Percentiles rank a stretch among this genome's conserved stretches.
These are phyloP conservation scores for Gossypium lobatum DNA, from an alignment of 441 rosid species.

Conservation along the genomic window DNA sequence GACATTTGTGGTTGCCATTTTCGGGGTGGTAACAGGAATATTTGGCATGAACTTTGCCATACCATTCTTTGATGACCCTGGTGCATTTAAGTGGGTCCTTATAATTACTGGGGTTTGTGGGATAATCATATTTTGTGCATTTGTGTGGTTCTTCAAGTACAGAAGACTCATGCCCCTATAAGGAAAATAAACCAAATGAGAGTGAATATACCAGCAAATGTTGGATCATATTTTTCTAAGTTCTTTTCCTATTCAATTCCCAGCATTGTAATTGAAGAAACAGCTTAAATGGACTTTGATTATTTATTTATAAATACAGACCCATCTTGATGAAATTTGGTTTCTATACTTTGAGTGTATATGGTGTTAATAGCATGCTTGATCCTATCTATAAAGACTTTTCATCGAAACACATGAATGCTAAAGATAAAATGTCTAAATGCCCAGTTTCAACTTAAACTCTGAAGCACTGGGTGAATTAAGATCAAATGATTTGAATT, in stretches of 20 bases:
- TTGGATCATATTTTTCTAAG: not conserved
- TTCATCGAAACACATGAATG: too few relatives aligned
- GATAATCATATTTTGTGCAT: constrained; percentile 56
- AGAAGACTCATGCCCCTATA: constrained; percentile 86
- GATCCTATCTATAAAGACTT: not conserved
- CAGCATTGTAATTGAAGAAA: not conserved
- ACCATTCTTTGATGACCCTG: constrained; percentile 57
- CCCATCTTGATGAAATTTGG: not conserved
- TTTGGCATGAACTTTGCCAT: constrained; percentile 90
- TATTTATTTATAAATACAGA: not conserved
- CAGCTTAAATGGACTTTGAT: not conserved
- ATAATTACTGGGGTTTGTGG: constrained; percentile 61
- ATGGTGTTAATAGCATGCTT: too few relatives aligned
- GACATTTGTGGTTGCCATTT: constrained; percentile 89
- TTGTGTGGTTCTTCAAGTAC: constrained; percentile 85
- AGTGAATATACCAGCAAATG: not conserved
- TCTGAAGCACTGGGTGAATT: not conserved
- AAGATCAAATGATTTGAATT: not conserved
- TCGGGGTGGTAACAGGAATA: constrained; percentile 93
- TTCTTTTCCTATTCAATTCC: not conserved
- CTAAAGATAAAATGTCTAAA: not conserved
- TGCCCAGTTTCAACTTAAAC: not conserved
- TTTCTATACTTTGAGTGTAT: too few relatives aligned
- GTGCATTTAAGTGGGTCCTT: constrained; percentile 89
- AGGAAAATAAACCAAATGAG: constrained; percentile 8